Percentiles rank a stretch among this genome's conserved stretches.
Conservation (phyloP, 2,329 filamentous ascomycete genomes). For the Exophiala xenobiotica region DNA sequence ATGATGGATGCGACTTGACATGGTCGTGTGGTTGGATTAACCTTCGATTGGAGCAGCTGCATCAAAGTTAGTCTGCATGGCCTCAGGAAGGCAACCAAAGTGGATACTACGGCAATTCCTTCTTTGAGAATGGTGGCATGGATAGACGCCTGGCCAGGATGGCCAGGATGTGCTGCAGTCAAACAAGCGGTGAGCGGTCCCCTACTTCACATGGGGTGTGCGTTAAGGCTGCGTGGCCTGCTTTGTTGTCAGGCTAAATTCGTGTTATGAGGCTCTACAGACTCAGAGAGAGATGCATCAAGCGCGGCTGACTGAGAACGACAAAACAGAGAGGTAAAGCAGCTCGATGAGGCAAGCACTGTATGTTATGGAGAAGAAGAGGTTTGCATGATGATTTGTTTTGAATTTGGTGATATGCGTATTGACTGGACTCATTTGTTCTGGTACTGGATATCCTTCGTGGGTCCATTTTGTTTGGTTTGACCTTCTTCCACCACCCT, state of each 20-base stretch:
- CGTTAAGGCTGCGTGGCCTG: too few species aligned
- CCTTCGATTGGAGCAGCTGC: not conserved
- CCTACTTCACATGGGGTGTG: too few species aligned
- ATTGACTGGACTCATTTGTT: not conserved
- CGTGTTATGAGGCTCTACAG: too few species aligned
- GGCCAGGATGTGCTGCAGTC: not conserved
- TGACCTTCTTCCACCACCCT: not conserved
- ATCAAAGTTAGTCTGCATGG: not conserved
- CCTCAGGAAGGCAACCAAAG: too few species aligned
- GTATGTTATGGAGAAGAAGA: too few species aligned
- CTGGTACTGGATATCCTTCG: not conserved
- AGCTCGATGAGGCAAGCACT: too few species aligned
- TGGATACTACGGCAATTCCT: not conserved
- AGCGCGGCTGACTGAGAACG: too few species aligned
- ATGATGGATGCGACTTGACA: too few species aligned
- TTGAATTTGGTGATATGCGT: conserved; percentile 1
- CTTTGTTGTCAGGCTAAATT: too few species aligned
- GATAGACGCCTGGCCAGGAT: not conserved
- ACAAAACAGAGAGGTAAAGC: too few species aligned
- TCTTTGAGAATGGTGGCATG: not conserved
- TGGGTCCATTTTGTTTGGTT: not conserved
- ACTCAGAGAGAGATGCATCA: too few species aligned
- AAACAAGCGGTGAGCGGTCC: not conserved
- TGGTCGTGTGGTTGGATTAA: not conserved
- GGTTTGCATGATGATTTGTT: not conserved